Evolutionary conservation across 129 eudicot genomes (phyloP).

Genomic region (Silybum marianum): DNA sequence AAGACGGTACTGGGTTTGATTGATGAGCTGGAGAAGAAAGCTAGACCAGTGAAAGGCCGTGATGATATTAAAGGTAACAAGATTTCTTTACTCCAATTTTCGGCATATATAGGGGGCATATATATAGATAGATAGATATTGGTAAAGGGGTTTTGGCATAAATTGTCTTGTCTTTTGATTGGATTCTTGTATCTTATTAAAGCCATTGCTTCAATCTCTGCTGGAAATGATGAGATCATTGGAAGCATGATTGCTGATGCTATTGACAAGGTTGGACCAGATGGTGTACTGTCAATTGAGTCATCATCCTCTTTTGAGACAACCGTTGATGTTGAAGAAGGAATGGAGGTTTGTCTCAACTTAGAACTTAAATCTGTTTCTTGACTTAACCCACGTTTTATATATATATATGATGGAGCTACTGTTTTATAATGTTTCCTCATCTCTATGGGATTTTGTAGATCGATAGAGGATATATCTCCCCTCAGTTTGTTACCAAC

Average conservation of each 20-base stretch:
- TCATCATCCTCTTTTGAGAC: conserved; percentile 81
- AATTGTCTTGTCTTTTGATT: not conserved
- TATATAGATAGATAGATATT: not conserved
- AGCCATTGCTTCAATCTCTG: conserved; percentile 73
- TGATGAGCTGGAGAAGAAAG: conserved; percentile 61
- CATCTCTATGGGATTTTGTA: conserved; percentile 26
- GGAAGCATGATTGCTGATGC: conserved; percentile 83
- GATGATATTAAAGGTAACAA: conserved; percentile 71
- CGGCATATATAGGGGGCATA: not conserved
- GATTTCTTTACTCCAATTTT: not conserved
- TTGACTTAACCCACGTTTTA: not conserved
- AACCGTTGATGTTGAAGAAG: conserved; percentile 83
- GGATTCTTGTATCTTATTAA: conserved; percentile 24
- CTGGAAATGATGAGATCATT: conserved; percentile 71
- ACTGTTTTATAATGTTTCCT: not conserved
- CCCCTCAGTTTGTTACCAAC: conserved; percentile 80
- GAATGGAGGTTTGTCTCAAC: conserved; percentile 72
- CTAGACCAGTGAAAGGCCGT: conserved; percentile 75
- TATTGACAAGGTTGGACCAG: conserved; percentile 74
- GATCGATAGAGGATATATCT: conserved; percentile 84
- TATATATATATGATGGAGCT: not conserved
- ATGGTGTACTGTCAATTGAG: conserved; percentile 74
- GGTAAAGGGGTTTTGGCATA: not conserved
- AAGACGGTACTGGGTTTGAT: conserved; percentile 62
- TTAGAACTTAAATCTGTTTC: not conserved